Conservation (phyloP, 257 asterid genomes). For the Agastache rugosa region DNA sequence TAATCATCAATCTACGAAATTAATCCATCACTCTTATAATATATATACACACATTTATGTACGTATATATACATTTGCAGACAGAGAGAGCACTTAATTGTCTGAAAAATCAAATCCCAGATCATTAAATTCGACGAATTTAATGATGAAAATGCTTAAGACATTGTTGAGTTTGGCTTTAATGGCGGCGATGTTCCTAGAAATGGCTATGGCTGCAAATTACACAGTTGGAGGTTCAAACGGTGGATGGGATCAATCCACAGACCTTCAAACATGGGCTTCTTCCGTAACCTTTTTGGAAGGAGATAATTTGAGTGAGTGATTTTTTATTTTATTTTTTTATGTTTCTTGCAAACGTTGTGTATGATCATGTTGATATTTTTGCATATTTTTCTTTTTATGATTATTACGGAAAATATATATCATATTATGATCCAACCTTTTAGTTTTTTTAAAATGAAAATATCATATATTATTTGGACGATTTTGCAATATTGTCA, state of each 20-base stretch:
- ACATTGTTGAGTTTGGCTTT: constrained; percentile 36
- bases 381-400: too few species aligned
- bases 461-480: too few species aligned
- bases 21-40: not conserved
- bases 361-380: too few species aligned
- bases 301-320: constrained; percentile 69
- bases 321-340: not conserved
- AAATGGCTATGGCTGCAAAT: constrained; percentile 52
- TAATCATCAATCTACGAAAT: not conserved
- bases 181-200: constrained; percentile 34
- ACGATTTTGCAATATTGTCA: too few species aligned
- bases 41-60: not conserved
- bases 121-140: not conserved
- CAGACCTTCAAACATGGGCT: constrained; percentile 60
- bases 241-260: constrained; percentile 66
- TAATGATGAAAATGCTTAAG: constrained; percentile 47
- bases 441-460: too few species aligned
- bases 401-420: too few species aligned
- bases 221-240: constrained; percentile 62
- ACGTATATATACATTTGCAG: too few species aligned
- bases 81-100: too few species aligned
- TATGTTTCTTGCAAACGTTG: not conserved
- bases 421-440: too few species aligned
- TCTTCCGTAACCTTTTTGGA: constrained; percentile 44
- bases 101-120: not conserved